Percentiles rank a stretch among this genome's conserved stretches.
Evolutionary conservation across 306 rosid genomes (phyloP).

Genomic region (Cucumis sativus): Cucumber_9930_V3 NC_026660.2:9682001-9682500

Average conservation of each 20-base stretch:
- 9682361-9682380: too few relatives aligned
- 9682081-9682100: background rate
- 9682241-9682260: background rate
- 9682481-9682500: background rate
- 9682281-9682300: background rate
- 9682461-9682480: background rate
- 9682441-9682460: background rate
- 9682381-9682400: background rate
- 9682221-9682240: background rate
- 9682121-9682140: background rate
- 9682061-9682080: slow-evolving; percentile 1
- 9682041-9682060: background rate
- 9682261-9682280: background rate
- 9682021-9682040: background rate
- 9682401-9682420: background rate
- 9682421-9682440: background rate
- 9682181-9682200: background rate
- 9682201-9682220: background rate
- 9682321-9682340: background rate
- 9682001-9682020: slow-evolving; percentile 2
- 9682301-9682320: background rate
- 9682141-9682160: too few relatives aligned
- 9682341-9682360: background rate
- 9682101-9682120: background rate
- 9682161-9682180: too few relatives aligned